These are phyloP conservation scores for Podila clonocystis DNA, from an alignment of 192 early-diverging fungal genomes.

Conservation along the genomic window DNA sequence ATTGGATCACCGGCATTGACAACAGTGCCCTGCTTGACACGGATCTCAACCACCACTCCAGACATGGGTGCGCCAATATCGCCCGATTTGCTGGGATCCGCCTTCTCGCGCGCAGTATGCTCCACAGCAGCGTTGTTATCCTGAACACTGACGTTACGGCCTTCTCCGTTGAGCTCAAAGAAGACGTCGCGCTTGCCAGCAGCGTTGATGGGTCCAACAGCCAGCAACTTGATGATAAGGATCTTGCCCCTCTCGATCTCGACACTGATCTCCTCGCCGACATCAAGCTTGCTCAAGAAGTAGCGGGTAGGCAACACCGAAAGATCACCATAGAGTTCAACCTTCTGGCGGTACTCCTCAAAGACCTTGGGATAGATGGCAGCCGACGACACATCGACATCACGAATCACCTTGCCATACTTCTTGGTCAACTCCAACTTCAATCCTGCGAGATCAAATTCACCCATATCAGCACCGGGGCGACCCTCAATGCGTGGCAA, in stretches of 20 bases:
- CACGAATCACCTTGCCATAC: constrained; percentile 83
- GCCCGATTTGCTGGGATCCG: constrained; percentile 77
- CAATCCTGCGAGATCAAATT: constrained; percentile 81
- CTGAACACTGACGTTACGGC: constrained; percentile 80
- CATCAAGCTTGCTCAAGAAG: constrained; percentile 87
- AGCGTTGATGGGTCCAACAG: constrained; percentile 86
- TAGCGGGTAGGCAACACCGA: constrained; percentile 91
- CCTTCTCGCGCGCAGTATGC: constrained; percentile 75
- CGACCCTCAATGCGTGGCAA: constrained; percentile 82
- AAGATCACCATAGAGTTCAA: constrained; percentile 87
- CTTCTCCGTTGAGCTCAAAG: constrained; percentile 97
- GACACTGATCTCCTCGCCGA: constrained; percentile 91
- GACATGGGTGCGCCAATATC: constrained; percentile 97
- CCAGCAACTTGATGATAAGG: constrained; percentile 90
- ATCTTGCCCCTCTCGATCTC: constrained; percentile 89
- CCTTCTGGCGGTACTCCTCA: constrained; percentile 78
- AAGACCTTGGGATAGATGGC: constrained; percentile 96
- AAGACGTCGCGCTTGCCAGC: constrained; percentile 88
- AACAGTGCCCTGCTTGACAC: constrained; percentile 79
- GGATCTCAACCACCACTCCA: constrained; percentile 93
- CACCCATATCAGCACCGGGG: constrained; percentile 82
- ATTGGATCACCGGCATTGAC: constrained; percentile 93
- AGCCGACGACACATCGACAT: constrained; percentile 87
- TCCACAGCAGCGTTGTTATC: constrained; percentile 73
- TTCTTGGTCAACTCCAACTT: constrained; percentile 82